Conservation (phyloP, 2,329 filamentous ascomycete genomes). For the Macrophomina tecta region DNA sequence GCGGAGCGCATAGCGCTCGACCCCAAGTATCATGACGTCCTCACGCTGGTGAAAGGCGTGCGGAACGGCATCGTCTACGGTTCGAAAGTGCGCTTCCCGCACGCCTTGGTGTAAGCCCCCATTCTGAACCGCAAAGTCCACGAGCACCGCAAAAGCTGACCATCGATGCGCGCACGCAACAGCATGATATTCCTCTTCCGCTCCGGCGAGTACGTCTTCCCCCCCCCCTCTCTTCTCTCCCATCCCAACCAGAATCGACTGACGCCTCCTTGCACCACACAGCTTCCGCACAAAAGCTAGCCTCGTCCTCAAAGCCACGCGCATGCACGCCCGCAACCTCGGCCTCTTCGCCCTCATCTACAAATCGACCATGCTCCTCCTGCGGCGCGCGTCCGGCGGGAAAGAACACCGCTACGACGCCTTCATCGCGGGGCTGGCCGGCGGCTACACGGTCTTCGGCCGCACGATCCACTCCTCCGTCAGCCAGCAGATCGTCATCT, state of each 20-base stretch:
- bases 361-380: conserved; percentile 78
- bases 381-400: conserved; percentile 63
- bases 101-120: conserved; percentile 78
- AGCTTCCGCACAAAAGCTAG: conserved; percentile 75
- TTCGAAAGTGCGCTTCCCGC: conserved; percentile 95
- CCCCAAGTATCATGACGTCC: conserved; percentile 81
- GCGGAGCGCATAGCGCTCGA: conserved; percentile 77
- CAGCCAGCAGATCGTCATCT: conserved; percentile 97
- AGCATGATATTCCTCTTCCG: conserved; percentile 98
- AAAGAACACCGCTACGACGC: conserved; percentile 77
- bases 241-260: background rate
- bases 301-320: conserved; percentile 84
- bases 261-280: conserved; percentile 10
- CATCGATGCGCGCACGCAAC: conserved; percentile 3
- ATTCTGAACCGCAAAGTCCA: background rate
- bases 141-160: background rate
- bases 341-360: conserved; percentile 91
- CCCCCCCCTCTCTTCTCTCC: background rate
- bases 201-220: conserved; percentile 74
- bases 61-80: conserved; percentile 98
- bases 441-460: conserved; percentile 93
- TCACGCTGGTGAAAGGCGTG: conserved; percentile 87
- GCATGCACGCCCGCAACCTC: conserved; percentile 88
- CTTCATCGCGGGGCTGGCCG: conserved; percentile 84
- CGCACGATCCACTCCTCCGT: conserved; percentile 77